Evolutionary conservation across 2,329 filamentous ascomycete genomes (phyloP).

Genomic region (Beauveria asiatica): DNA sequence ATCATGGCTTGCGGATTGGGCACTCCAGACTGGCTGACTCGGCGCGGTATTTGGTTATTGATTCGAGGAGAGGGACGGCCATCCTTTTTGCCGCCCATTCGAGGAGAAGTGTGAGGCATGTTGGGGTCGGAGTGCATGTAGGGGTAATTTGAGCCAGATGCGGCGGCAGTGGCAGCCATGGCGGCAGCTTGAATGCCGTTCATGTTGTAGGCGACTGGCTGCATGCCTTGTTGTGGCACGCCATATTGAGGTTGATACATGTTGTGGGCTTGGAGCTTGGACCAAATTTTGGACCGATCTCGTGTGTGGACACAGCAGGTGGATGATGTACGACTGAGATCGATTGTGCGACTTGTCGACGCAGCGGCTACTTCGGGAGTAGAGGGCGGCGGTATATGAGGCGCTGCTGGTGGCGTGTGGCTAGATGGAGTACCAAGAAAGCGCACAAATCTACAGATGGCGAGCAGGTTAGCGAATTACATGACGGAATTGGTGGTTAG

Average conservation of each 20-base stretch:
- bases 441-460: conserved; percentile 1
- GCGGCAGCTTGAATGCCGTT: conserved; percentile 80
- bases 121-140: conserved; percentile 64
- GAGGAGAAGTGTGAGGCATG: conserved; percentile 64
- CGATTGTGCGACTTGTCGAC: conserved; percentile 1
- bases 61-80: conserved; percentile 72
- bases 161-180: conserved; percentile 85
- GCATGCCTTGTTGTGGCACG: conserved; percentile 65
- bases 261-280: conserved; percentile 22
- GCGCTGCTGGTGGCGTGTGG: background rate
- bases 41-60: conserved; percentile 54
- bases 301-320: conserved; percentile 14
- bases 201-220: conserved; percentile 59
- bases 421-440: background rate
- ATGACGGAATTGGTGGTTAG: background rate
- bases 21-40: conserved; percentile 70
- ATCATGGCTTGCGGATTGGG: conserved; percentile 68
- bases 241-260: conserved; percentile 75
- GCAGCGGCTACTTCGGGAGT: conserved; percentile 10
- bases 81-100: conserved; percentile 63
- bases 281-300: conserved; percentile 14
- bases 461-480: conserved; percentile 7
- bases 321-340: background rate
- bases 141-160: conserved; percentile 71
- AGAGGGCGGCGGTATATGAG: conserved; percentile 9